Conservation (phyloP, 495 filamentous ascomycete species). For the Lichina pygmaea region DNA sequence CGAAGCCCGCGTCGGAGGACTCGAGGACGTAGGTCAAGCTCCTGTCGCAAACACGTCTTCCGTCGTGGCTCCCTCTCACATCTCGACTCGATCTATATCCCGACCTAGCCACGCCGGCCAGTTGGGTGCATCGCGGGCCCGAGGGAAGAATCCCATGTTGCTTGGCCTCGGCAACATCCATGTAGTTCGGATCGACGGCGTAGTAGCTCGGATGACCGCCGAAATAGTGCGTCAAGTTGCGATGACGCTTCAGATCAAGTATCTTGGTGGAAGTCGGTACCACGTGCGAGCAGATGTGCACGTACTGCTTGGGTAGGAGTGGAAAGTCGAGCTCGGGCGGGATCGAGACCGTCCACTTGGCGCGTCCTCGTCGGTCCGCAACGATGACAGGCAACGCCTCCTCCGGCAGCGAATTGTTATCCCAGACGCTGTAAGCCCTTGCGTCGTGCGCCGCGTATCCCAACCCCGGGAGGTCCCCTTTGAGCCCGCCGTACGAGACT, state of each 20-base stretch:
- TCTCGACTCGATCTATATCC: neutral
- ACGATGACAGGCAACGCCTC: conserved; percentile 32
- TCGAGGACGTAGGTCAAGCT: conserved; percentile 48
- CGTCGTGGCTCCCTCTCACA: neutral
- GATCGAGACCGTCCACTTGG: conserved; percentile 46
- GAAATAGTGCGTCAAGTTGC: conserved; percentile 5
- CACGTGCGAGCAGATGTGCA: conserved; percentile 29
- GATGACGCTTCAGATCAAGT: conserved; percentile 12
- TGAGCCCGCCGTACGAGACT: neutral
- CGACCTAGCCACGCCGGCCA: neutral
- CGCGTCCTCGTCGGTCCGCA: conserved; percentile 23
- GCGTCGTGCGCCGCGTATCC: conserved; percentile 7
- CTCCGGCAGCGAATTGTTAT: conserved; percentile 20
- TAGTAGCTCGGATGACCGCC: conserved; percentile 24
- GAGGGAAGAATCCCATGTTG: conserved; percentile 21
- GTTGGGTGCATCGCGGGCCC: neutral
- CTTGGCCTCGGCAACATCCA: conserved; percentile 40
- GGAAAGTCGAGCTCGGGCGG: conserved; percentile 30
- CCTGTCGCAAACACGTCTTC: conserved; percentile 21
- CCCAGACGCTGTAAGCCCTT: conserved; percentile 20
- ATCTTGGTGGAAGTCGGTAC: conserved; percentile 24
- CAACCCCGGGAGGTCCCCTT: neutral
- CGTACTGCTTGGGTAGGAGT: conserved; percentile 27
- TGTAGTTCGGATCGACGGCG: conserved; percentile 28
- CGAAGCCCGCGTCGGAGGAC: conserved; percentile 36